These are phyloP conservation scores for Leccinellum rugosiceps DNA, from an alignment of 768 basidiomycete genomes.

Conservation along the genomic window DNA sequence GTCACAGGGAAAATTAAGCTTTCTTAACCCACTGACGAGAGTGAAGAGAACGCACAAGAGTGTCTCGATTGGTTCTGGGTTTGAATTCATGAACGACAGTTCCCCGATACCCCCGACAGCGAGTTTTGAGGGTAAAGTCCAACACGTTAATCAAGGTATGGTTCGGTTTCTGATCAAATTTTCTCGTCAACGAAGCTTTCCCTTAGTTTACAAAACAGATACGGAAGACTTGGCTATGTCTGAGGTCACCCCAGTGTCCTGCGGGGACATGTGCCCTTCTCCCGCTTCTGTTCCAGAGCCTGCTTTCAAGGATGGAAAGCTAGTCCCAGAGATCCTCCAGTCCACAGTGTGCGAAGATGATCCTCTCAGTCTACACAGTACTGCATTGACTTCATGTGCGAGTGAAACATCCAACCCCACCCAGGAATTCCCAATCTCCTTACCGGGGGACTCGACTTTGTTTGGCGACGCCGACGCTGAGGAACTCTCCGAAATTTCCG, in stretches of 20 bases:
- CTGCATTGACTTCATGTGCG: neutral
- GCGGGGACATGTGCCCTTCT: neutral
- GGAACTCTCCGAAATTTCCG: slow-evolving; percentile 34
- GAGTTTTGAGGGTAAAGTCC: slow-evolving; percentile 33
- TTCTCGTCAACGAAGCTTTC: neutral
- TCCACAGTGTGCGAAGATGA: neutral
- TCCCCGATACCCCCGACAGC: slow-evolving; percentile 21
- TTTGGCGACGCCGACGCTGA: slow-evolving; percentile 20
- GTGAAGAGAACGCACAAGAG: slow-evolving; percentile 14
- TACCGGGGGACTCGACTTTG: slow-evolving; percentile 1
- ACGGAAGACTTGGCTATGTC: slow-evolving; percentile 14
- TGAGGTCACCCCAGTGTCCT: neutral
- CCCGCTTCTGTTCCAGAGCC: neutral
- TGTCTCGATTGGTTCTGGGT: slow-evolving; percentile 27
- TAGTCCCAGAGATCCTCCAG: neutral
- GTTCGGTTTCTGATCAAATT: neutral
- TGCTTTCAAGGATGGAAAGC: neutral
- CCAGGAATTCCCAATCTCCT: neutral
- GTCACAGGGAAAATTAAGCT: slow-evolving; percentile 29
- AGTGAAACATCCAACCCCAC: neutral
- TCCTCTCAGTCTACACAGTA: neutral
- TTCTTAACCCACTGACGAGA: slow-evolving; percentile 20
- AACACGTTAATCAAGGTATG: slow-evolving; percentile 30
- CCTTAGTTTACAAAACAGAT: slow-evolving; percentile 29
- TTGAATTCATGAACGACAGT: slow-evolving; percentile 21